A percentile compares a stretch with the other conserved stretches of the same genome.
phyloP scores from a whole-genome alignment of 2,329 filamentous ascomycete species.

The Colletotrichum cuscutae region DNA sequence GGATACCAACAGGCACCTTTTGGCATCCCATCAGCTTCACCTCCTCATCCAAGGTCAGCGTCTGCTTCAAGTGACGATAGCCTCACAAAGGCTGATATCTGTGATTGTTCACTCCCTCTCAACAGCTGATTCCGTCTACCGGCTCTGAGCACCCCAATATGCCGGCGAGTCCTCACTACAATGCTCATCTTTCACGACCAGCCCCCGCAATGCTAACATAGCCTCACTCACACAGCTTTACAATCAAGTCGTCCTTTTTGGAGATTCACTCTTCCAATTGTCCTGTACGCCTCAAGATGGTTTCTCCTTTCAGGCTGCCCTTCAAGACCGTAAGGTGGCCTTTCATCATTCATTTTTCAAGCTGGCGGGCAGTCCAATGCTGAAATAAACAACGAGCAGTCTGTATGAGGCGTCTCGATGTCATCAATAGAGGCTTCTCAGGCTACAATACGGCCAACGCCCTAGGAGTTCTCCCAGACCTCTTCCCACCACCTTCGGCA shows the following conservation, averaged over 20 bases:
- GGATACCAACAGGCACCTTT: too few relatives aligned
- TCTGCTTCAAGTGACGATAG: not conserved
- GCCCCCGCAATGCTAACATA: not conserved
- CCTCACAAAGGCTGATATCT: not conserved
- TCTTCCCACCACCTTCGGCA: not conserved
- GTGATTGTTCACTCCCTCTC: not conserved
- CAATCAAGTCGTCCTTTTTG: not conserved
- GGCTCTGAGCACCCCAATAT: not conserved
- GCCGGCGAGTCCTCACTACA: not conserved
- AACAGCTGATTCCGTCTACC: not conserved
- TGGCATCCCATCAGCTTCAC: not conserved
- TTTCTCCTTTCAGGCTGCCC: not conserved
- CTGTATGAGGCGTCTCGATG: not conserved
- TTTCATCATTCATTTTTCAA: too few relatives aligned
- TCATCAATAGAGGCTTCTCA: not conserved
- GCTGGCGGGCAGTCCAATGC: not conserved
- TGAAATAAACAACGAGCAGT: not conserved
- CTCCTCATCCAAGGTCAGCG: not conserved
- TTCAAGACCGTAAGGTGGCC: not conserved
- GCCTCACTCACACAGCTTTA: not conserved
- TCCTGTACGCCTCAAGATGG: not conserved
- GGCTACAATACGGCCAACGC: not conserved
- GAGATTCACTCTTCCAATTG: not conserved
- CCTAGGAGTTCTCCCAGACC: not conserved
- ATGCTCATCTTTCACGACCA: not conserved